Conservation (phyloP, 257 asterid species). For the Ligustrum vulgare region DNA sequence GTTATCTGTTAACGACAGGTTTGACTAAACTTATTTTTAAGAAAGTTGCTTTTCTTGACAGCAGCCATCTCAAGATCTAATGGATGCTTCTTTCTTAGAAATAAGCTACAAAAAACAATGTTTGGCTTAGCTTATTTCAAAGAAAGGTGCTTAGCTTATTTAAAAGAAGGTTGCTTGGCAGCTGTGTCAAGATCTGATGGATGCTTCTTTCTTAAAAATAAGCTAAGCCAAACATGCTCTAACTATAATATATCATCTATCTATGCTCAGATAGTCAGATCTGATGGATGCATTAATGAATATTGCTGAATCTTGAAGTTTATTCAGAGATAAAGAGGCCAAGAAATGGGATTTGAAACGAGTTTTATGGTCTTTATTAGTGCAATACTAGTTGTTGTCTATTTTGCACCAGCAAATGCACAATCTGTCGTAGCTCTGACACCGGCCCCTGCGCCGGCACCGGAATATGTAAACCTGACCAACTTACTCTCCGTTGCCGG, state of each 20-base stretch:
- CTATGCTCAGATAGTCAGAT: not conserved
- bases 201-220: not conserved
- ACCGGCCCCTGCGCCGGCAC: conserved; percentile 82
- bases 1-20: not conserved
- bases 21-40: not conserved
- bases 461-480: conserved; percentile 62
- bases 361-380: conserved; percentile 16
- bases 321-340: not conserved
- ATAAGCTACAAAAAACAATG: no score
- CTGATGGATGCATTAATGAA: conserved; percentile 3
- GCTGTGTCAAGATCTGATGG: not conserved
- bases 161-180: not conserved
- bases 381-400: conserved; percentile 30
- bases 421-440: conserved; percentile 38
- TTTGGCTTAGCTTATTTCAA: not conserved
- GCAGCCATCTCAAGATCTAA: not conserved
- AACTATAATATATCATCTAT: not conserved
- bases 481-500: conserved; percentile 74
- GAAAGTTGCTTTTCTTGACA: not conserved
- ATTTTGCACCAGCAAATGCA: conserved; percentile 37
- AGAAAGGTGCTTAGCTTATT: not conserved
- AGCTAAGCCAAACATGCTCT: not conserved
- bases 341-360: conserved; percentile 30
- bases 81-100: not conserved
- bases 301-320: conserved; percentile 19